phyloP scores from a whole-genome alignment of 1,284 basidiomycete species.

The Sutorius eximius region DNA sequence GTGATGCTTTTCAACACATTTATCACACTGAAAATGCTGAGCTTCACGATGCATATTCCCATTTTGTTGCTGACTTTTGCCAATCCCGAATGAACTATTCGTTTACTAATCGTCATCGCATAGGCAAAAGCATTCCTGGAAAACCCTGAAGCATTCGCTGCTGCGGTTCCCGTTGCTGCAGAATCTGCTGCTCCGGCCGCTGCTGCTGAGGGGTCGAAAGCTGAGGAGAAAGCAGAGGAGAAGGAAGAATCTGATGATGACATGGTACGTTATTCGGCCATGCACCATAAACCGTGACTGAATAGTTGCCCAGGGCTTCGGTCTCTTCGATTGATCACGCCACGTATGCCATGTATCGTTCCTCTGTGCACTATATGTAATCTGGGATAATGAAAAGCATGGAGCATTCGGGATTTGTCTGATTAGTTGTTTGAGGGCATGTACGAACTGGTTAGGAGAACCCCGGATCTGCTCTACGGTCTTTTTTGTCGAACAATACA shows the following conservation, averaged over 20 bases:
- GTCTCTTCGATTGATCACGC: constrained; percentile 76
- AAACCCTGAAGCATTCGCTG: constrained; percentile 95
- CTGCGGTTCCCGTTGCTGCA: constrained; percentile 63
- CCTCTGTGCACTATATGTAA: constrained; percentile 23
- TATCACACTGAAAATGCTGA: constrained; percentile 84
- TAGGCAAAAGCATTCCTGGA: constrained; percentile 95
- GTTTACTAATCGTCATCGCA: constrained; percentile 29
- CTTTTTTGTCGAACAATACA: not conserved
- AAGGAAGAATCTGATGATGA: constrained; percentile 72
- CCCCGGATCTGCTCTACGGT: not conserved
- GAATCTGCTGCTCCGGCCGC: constrained; percentile 47
- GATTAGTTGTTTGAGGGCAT: not conserved
- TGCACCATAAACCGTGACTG: constrained; percentile 5
- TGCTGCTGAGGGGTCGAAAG: constrained; percentile 62
- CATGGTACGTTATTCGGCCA: constrained; percentile 51
- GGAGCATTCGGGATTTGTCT: constrained; percentile 4
- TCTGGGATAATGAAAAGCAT: constrained; percentile 19
- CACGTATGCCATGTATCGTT: constrained; percentile 16
- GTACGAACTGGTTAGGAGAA: not conserved
- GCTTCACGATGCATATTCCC: constrained; percentile 45
- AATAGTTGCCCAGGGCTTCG: constrained; percentile 59
- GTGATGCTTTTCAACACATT: constrained; percentile 45
- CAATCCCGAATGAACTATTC: constrained; percentile 8
- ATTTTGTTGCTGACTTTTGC: constrained; percentile 27
- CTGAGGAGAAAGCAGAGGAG: constrained; percentile 63